Base-by-base conservation (phyloP, 2,329 filamentous ascomycete genomes). In the Monilinia fructicola region DNA sequence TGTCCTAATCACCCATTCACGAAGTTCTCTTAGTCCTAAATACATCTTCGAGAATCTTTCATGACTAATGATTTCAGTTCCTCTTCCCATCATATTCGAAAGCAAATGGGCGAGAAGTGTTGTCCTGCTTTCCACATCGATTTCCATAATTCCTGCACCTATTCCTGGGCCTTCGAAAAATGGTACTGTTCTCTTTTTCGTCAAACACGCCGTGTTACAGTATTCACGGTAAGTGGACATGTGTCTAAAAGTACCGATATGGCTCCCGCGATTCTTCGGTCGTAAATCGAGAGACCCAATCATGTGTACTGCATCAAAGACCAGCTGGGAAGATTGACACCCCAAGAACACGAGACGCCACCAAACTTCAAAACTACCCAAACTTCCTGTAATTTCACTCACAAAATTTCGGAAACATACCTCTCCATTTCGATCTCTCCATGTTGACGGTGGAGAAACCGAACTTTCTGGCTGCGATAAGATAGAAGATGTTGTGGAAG, bases 211-310 rank as follows among this genome's bases (percentile, higher is more conserved):
- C 21, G 69, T 62, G 58, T 72, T 70, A 26, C 66, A 69, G 46
- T 73, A 73, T 50, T 72, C 68, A n/a, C 68, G 66, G 50, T 69
- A 71, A 5, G 69, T 70, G 23, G 66, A 66, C 50, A 69, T 69
- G 52, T 72, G 71, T 44, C 66, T 63, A 23, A 72, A 62, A 0
- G 68, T 72, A 21, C 70, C 71, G 14, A 72, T 63, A 18, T 68
- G 68, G 40, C 58, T 68, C 14, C 69, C 68, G 31, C 64, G 65
- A 54, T 59, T 58, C 23, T 65, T 61, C 31, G 65, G 64, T 23
- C 61, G 38, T 58, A 68, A 53, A 59, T 46, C 35, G 42, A 60
- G 11, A 67, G 38, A 56, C 67, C 63, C n/a, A 67, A 62, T 65
- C 42, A 48, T 48, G 18, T 65, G 62, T 38, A 65, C 53, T 28